Percentiles rank a stretch among this genome's conserved stretches.
Evolutionary conservation across 2,329 filamentous ascomycete genomes (phyloP).

Genomic region (Colletotrichum noveboracense): DNA sequence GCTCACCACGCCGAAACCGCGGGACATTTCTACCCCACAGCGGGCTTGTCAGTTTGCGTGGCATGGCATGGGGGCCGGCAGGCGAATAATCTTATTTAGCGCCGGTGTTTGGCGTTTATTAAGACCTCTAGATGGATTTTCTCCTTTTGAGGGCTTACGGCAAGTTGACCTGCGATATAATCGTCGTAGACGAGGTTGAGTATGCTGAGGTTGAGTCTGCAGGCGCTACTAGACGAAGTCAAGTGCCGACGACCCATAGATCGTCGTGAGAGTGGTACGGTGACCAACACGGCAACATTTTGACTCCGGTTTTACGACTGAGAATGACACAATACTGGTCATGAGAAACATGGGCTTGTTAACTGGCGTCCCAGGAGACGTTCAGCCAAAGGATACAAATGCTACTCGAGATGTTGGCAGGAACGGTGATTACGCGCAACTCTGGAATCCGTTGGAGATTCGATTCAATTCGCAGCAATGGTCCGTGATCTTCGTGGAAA

Average conservation of each 20-base stretch:
- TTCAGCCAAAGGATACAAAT: neutral
- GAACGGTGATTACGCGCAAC: accelerated
- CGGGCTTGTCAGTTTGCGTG: neutral
- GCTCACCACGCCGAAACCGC: neutral
- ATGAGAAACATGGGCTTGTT: neutral
- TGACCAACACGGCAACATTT: neutral
- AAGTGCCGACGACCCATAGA: neutral
- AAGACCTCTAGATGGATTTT: neutral
- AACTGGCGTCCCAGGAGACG: neutral
- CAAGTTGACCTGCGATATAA: neutral
- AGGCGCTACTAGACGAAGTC: neutral
- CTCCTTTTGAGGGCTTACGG: neutral
- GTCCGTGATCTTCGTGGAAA: neutral
- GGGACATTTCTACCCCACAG: neutral
- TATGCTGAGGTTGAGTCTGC: neutral
- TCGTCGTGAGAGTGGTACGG: neutral
- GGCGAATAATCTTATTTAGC: neutral
- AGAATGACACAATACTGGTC: neutral
- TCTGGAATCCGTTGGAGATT: accelerated
- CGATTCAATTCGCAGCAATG: neutral
- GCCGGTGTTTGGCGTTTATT: neutral
- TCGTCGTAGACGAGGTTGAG: neutral
- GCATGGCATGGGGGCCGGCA: neutral
- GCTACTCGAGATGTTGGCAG: neutral
- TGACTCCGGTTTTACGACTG: neutral